Base-by-base conservation (phyloP, 192 early-diverging fungal genomes). In the Haplosporangium gracile region DNA sequence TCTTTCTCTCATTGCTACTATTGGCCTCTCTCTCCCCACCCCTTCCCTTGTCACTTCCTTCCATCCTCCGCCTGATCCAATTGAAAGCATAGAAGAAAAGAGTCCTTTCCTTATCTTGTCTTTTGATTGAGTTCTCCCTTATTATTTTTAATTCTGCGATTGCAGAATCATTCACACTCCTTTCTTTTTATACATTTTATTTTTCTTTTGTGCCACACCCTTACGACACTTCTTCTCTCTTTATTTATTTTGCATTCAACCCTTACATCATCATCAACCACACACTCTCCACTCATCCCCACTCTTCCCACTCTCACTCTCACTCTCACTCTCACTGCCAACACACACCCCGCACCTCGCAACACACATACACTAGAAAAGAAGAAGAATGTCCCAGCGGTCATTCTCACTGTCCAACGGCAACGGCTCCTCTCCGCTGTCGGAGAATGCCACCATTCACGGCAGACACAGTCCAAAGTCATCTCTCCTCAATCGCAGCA, bases 401-500 rank as follows among this genome's bases (percentile, higher is more conserved):
- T 63, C 76, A 51, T 82, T 76, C 47, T 32, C 63, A 16, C 29
- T 69, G 53, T 57, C 82, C 72, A 83, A 57, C 65, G 73, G 73
- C 38, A 70, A 38, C 49, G 39, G 20, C 74, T 53, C 70, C 38
- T 34, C 47, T 6, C 82, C 75, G 38, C 42, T 70, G 11, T 70
- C 76, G 26, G 82, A 83, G 60, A 83, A 68, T 68, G 68, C 57
- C 53, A 34, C 76, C 47, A 42, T 39, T 6, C 57, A 69, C 36
- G 42, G 74, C 47, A 65, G 26, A 15, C 81, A 77, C 57, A 45
- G 18, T 55, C 70, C 57, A 32, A 65, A 65, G 60, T 32, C 83
- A 83, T 83, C 70, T 68, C 72, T 86, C 32, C 57, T 86, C 16
- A 80, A 77, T 20, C 69, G 79, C 18, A 71, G 68, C 68, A 86